Evolutionary conservation across 306 rosid genomes (phyloP), one percentile per base, ranked within the genome.

Genomic region (Aeschynomene evenia): DNA sequence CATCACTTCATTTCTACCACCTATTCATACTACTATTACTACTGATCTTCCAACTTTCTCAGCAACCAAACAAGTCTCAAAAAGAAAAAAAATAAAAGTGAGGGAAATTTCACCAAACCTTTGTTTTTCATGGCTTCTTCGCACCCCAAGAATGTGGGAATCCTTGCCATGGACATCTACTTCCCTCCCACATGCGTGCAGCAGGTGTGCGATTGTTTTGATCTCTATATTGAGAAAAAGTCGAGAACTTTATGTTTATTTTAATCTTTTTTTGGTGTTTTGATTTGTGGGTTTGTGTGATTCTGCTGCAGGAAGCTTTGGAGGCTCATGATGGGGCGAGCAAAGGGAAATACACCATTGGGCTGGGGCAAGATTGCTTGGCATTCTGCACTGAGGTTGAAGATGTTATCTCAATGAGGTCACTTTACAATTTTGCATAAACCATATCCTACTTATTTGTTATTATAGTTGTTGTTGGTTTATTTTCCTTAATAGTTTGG

Each of bases 331-430:
- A 91, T 85, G 96, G 96, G n/a, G 96, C 53, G 4, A 85, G 90
- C 79, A 85, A 84, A 67, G 97, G 97, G 81, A 91, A 91, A 62
- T 89, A 89, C 75, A 87, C 97, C 8, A 85, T 89, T 64, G 97
- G 96, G 24, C 94, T 91, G 12, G 97, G 97, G 46, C 96, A 89
- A 72, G 96, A 91, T 81, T 85, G 94, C 81, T 83, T 91, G 96
- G 79, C 91, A 7, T 89, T 91, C 71, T 91, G 96, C 57, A 71
- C 90, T 8, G 96, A 89, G 37, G 85, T 87, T 68, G 98, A 91
- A 81, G 96, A 91, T 84, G 91, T 91, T 71, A 85, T 89, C 84
- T 89, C 94, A 14, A 89, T 89, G 98, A 91, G 94, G 98, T 90
- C 55, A 34, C 63, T 33, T 31, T 34, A 24, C 49, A 36, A 33